A percentile compares a stretch with the other conserved stretches of the same genome.
phyloP scores from a whole-genome alignment of 2,329 filamentous ascomycete species.

The Stemphylium beticola region DNA sequence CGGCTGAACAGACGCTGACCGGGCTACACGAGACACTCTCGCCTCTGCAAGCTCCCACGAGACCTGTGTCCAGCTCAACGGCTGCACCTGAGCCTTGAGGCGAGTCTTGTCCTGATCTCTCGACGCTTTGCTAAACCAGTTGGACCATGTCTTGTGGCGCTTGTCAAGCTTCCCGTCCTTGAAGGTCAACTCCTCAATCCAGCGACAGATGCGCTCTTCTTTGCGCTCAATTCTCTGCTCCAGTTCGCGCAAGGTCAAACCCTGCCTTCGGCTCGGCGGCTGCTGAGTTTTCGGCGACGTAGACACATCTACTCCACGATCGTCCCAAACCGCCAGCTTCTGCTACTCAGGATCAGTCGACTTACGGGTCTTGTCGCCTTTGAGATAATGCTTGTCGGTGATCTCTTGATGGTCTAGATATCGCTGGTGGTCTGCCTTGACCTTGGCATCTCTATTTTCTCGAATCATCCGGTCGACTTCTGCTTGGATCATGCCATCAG shows the following conservation, averaged over 20 bases:
- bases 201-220: neutral
- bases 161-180: neutral
- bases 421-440: neutral
- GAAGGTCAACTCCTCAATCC: neutral
- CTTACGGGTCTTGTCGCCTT: neutral
- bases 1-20: too few species aligned
- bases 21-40: too few species aligned
- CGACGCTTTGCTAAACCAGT: neutral
- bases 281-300: neutral
- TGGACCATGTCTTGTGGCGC: neutral
- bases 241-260: neutral
- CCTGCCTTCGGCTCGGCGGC: neutral
- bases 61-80: neutral
- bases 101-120: neutral
- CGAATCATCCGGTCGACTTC: neutral
- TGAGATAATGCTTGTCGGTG: neutral
- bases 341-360: neutral
- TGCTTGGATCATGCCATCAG: neutral
- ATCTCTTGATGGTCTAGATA: neutral
- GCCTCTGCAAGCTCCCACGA: too few species aligned
- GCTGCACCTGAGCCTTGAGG: neutral
- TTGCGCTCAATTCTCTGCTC: neutral
- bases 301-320: too few species aligned
- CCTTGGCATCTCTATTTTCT: neutral
- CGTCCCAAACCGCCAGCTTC: neutral